Evolutionary conservation across 768 basidiomycete species (phyloP).

Genomic region (Infundibulicybe gibba): DNA sequence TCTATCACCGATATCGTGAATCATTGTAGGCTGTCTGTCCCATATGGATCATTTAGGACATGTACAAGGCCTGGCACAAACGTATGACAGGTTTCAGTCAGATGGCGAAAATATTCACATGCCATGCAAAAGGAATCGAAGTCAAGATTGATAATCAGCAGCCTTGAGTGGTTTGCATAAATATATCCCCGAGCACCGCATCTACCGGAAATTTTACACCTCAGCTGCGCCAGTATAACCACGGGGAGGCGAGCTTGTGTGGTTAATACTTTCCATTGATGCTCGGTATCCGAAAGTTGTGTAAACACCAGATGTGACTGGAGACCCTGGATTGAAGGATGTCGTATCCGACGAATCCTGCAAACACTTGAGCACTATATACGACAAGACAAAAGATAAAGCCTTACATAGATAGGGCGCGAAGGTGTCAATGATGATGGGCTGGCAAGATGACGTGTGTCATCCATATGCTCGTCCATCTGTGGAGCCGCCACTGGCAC

Average conservation of each 20-base stretch:
- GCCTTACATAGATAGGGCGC: conserved; percentile 5
- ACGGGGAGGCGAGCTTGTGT: conserved; percentile 13
- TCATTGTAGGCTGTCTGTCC: too few species aligned
- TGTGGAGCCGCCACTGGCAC: conserved; percentile 7
- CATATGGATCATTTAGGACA: too few species aligned
- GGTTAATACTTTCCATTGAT: conserved; percentile 26
- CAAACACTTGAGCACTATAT: neutral
- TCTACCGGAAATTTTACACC: conserved; percentile 13
- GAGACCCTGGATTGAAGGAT: conserved; percentile 3
- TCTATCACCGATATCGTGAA: too few species aligned
- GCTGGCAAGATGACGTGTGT: conserved; percentile 1
- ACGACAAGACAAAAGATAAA: too few species aligned
- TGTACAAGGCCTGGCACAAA: too few species aligned
- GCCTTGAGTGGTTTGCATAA: too few species aligned
- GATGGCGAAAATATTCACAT: too few species aligned
- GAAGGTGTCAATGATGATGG: conserved; percentile 7
- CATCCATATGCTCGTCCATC: neutral
- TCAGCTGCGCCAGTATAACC: conserved; percentile 29
- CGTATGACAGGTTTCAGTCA: too few species aligned
- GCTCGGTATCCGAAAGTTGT: conserved; percentile 21
- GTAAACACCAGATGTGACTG: conserved; percentile 17
- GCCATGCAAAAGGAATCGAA: too few species aligned
- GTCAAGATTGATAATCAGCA: too few species aligned
- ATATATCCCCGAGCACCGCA: too few species aligned
- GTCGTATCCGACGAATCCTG: neutral